Evolutionary conservation across 208 protist species (phyloP).

Genomic region (Crithidia bombi): DNA sequence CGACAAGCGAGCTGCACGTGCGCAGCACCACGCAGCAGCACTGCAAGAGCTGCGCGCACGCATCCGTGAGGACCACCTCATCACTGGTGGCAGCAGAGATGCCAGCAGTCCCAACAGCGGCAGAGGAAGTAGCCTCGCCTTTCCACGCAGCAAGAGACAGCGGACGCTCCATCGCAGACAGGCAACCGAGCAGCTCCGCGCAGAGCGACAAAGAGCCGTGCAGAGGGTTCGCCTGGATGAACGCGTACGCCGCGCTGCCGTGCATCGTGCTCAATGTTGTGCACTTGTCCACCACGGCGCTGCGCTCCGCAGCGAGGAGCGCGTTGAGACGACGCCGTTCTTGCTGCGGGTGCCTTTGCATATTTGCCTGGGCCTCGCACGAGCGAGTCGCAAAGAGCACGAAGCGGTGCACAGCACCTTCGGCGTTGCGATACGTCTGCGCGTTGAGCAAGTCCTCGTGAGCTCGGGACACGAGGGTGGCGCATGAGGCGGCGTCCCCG

Average conservation of each 20-base stretch:
- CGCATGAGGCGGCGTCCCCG: neutral
- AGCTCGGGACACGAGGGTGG: neutral
- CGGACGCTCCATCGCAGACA: conserved; percentile 12
- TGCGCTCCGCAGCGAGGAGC: conserved; percentile 27
- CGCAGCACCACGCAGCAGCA: conserved; percentile 58
- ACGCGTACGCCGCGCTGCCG: conserved; percentile 46
- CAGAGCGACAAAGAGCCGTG: conserved; percentile 79
- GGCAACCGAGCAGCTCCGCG: conserved; percentile 42
- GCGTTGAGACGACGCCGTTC: conserved; percentile 33
- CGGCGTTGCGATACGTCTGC: conserved; percentile 66
- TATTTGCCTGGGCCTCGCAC: conserved; percentile 7
- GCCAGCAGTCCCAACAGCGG: neutral
- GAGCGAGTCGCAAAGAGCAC: conserved; percentile 39
- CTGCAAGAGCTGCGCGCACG: conserved; percentile 47
- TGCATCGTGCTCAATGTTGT: conserved; percentile 33
- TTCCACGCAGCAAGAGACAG: neutral
- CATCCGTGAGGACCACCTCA: conserved; percentile 7
- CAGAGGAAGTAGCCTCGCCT: neutral
- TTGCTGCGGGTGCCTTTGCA: conserved; percentile 11
- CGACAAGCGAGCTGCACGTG: conserved; percentile 45
- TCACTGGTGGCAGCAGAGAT: too few species aligned
- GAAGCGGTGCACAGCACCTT: conserved; percentile 71
- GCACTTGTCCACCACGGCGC: conserved; percentile 31
- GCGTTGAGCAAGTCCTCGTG: conserved; percentile 42
- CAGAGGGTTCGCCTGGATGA: conserved; percentile 61